A percentile compares a stretch with the other conserved stretches of the same genome.
Evolutionary conservation across 306 rosid species (phyloP).

Genomic region (Gleditsia sinensis): DNA sequence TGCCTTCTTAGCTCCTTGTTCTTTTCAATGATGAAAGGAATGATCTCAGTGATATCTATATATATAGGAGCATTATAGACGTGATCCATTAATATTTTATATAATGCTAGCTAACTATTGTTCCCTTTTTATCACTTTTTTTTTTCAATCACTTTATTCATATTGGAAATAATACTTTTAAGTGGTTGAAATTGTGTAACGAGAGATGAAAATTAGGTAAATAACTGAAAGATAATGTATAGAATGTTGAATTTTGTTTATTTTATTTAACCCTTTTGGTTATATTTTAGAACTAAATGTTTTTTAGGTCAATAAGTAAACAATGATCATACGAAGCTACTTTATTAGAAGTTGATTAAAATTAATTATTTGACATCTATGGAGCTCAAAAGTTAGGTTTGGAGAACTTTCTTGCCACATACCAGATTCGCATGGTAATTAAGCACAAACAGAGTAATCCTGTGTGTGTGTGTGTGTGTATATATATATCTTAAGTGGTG

Average conservation of each 20-base stretch:
- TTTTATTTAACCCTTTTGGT: neutral
- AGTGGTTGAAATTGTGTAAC: neutral
- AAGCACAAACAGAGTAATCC: neutral
- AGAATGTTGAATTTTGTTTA: neutral
- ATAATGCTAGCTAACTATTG: neutral
- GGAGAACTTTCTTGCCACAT: neutral
- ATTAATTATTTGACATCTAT: neutral
- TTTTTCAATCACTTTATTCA: neutral
- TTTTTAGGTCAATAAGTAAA: neutral
- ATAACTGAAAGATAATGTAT: neutral
- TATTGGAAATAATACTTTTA: neutral
- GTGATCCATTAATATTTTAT: too few relatives aligned
- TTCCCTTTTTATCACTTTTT: neutral
- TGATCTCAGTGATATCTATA: neutral
- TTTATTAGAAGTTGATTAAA: neutral
- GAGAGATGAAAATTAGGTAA: neutral
- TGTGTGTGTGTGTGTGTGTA: too few relatives aligned
- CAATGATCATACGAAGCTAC: neutral
- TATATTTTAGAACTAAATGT: neutral
- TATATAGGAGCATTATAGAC: too few relatives aligned
- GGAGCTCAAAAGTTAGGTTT: neutral
- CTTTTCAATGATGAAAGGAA: neutral
- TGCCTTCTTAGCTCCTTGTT: neutral
- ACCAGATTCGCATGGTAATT: neutral
- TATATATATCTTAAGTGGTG: neutral